phyloP scores from a whole-genome alignment of 176 grass and related monocot genomes.

The Carex myosuroides region DNA sequence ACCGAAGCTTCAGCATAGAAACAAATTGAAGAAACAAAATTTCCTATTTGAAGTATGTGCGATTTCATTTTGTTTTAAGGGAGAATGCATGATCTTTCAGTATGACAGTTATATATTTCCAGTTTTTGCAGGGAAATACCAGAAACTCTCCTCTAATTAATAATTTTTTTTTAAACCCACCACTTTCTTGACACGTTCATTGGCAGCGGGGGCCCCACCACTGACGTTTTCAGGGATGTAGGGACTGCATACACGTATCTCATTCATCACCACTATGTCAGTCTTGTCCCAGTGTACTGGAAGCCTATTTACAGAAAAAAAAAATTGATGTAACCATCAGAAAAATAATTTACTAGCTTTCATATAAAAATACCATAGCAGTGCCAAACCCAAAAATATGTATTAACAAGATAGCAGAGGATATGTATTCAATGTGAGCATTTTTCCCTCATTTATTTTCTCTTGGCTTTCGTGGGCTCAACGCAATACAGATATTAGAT shows the following conservation, averaged over 20 bases:
- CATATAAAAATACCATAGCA: not conserved
- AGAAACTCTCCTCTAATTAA: not conserved
- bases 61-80: not conserved
- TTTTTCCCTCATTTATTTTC: not conserved
- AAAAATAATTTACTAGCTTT: not conserved
- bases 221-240: constrained; percentile 91
- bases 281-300: constrained; percentile 96
- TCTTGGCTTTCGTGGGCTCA: not conserved
- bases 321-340: not conserved
- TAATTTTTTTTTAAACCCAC: constrained; percentile 30
- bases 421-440: not conserved
- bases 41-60: not conserved
- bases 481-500: not conserved
- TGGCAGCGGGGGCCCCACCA: constrained; percentile 74
- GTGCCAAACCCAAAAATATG: not conserved
- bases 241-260: constrained; percentile 75
- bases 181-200: constrained; percentile 98
- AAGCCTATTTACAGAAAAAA: constrained; percentile 49
- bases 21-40: not conserved
- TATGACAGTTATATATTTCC: not conserved
- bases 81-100: not conserved
- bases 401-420: not conserved
- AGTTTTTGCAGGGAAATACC: not conserved
- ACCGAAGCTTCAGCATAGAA: not conserved
- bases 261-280: constrained; percentile 89